Evolutionary conservation across 2,329 filamentous ascomycete species (phyloP), one percentile per base, ranked within the genome.

Genomic region (Fusarium sp.): DNA sequence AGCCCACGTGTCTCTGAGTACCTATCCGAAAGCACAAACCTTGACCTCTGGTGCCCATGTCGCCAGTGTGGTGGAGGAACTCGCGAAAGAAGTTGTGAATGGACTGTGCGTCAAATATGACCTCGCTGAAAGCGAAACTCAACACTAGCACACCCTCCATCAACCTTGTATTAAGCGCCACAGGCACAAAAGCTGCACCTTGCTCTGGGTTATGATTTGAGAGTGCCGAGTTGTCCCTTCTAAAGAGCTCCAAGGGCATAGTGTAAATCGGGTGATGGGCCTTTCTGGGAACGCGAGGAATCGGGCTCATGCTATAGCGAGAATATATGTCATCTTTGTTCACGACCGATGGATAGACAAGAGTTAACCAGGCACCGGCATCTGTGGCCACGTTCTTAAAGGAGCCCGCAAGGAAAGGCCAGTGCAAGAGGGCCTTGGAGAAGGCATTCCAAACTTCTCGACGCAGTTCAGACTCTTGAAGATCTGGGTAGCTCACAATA

Each of bases 1-100:
- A 63, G 54, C 35, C 31, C 8, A 31, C 6, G n/a, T 38, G 15
- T 19, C 11, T 25, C 41, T 38, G 27, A 31, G 35, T 39, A 42
- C 37, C 15, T 33, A 44, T 33, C 36, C 13, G 15, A 19, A 41
- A 42, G 15, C 36, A 51, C 61, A 38, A 33, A 66, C 63, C 54
- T 60, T 31, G 42, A 3, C 29, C 9, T 5, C 32, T 37, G 6
- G 23, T 9, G 15, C 33, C 11, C 19, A 13, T 9, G 41, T 21
- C 19, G 15, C 31, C 10, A 2, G 63, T 56, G 23, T 49, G 56
- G 29, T 19, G 39, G 10, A 59, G 29, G 21, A 65, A 69, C 25
- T 49, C 25, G 14, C 36, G 15, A 17, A 69, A 54, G 55, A 68
- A 68, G 37, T 65, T 63, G n/a, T 56, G 44, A 9, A 67, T 63